Percentiles rank a stretch among this genome's conserved stretches.
Conservation (phyloP, 495 filamentous ascomycete genomes). For the Xanthoparmelia taractica region DNA sequence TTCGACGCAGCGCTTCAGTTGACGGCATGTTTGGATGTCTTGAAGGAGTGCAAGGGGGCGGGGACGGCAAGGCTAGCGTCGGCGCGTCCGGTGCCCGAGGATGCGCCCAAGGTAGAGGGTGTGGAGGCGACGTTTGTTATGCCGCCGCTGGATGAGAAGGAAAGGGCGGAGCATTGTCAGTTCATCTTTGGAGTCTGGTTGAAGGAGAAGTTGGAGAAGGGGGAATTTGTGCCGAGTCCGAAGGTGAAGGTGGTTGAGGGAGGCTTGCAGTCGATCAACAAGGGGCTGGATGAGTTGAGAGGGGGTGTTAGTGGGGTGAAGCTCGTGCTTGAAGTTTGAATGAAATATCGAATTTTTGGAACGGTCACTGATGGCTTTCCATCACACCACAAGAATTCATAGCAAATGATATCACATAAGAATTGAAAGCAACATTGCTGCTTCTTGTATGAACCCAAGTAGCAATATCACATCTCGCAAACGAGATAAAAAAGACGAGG, state of each 20-base stretch:
- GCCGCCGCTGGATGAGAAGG: constrained; percentile 31
- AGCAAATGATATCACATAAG: no score
- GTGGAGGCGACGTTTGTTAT: constrained; percentile 38
- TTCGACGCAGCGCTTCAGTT: constrained; percentile 38
- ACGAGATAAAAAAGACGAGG: no score
- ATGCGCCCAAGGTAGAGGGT: constrained; percentile 31
- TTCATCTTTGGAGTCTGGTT: constrained; percentile 40
- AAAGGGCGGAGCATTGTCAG: constrained; percentile 33
- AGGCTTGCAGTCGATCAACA: constrained; percentile 38
- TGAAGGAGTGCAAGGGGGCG: constrained; percentile 33
- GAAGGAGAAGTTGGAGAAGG: constrained; percentile 35
- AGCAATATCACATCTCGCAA: no score
- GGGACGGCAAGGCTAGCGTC: constrained; percentile 36
- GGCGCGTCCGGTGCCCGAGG: constrained; percentile 30
- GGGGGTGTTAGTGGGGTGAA: constrained; percentile 44
- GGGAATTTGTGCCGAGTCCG: constrained; percentile 40
- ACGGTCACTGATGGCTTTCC: not conserved
- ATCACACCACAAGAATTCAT: no score
- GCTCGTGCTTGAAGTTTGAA: constrained; percentile 38
- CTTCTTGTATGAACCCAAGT: no score
- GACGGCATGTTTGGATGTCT: constrained; percentile 32
- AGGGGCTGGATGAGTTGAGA: constrained; percentile 36
- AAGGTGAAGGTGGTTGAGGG: constrained; percentile 37
- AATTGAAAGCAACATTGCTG: no score
- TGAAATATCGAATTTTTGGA: not conserved